Evolutionary conservation across 495 filamentous ascomycete species (phyloP), one percentile per base, ranked within the genome.

Genomic region (Margaritispora aquatica): DNA sequence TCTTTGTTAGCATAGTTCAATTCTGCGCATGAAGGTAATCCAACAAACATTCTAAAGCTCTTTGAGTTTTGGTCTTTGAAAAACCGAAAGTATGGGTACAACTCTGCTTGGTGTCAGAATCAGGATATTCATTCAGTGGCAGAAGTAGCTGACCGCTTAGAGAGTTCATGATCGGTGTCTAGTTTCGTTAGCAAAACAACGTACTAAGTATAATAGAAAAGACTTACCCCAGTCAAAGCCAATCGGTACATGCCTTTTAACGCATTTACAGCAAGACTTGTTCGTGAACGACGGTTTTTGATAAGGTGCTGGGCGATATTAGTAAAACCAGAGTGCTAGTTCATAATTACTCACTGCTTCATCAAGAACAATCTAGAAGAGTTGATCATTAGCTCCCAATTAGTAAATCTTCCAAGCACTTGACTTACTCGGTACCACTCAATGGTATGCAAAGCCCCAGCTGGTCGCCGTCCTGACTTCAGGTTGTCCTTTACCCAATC

Each of bases 161-260:
- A 1, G 47, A 19, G 31, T 62, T 62, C 51, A 57, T 56, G 19
- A 57, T 52, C 1, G 59, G 59, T 10, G 53, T 62, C 59, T 62
- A 19, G 8, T 17, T 10, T 19, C 1, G 21, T 52, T 46, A 62
- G 59, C 23, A 26, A 26, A n/a, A 26, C 1, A 20, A 24, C 1
- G 15, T 4, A 47, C n/a, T 23, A 55, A 55, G 26, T 4, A 26
- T 22, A 36, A 26, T n/a, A 15, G 3, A n/a, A 7, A 44, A 17
- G 24, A 26, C 58, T 50, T 54, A 62, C 60, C 21, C 49, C 61
- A 41, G 22, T 55, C 15, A 63, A 17, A 24, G 76, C 68, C 84
- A 84, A 89, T 27, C 77, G 76, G 54, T 80, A 69, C 9, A 74
- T 68, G 1, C 73, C 79, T 41, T 70, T 70, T 0, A 90, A 68